Evolutionary conservation across 495 filamentous ascomycete species (phyloP), one percentile per base, ranked within the genome.

Genomic region (Letharia columbiana): DNA sequence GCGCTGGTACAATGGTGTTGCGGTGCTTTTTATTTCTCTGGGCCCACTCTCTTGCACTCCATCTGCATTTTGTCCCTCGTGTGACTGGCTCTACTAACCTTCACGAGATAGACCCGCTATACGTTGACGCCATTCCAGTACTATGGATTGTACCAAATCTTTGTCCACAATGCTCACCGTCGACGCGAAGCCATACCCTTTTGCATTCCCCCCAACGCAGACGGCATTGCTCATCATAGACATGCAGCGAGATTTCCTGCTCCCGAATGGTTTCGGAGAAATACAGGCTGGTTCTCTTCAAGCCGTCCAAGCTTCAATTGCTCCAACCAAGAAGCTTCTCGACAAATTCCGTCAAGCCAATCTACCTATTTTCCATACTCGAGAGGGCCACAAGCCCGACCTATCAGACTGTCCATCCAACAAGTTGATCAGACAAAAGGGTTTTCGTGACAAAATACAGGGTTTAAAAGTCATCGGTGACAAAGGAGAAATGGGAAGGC

Each of bases 171-270:
- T 65, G 62, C 61, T 70, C 18, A 61, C 50, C 33, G 15, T 72
- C 20, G 47, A 61, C n/a, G 71, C 71, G 23, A 71, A 73, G 59
- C 87, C 86, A 1, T 84, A 87, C 68, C 82, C 87, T 72, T 77
- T 78, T 17, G 76, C 76, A 31, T 78, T 88, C 62, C 79, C 81
- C 10, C 79, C 81, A 10, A 75, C 76, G 47, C 87, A 83, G 13
- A 89, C 86, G 18, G 87, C 86, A 8, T 75, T 89, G 60, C 81
- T 89, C 3, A 81, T 89, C 42, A 86, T 89, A 68, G 86, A 89
- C 75, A 89, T 89, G 86, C 86, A 89, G 70, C 85, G 85, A 64
- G 87, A 89, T 71, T 73, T 73, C 42, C 35, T 73, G 52, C 66
- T 68, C 28, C 58, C 67, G 17, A 66, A 63, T 59, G 71, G 71